Percentiles rank a stretch among this genome's conserved stretches.
Conservation (phyloP, 2,329 filamentous ascomycete genomes). For the Colletotrichum sp. region DNA sequence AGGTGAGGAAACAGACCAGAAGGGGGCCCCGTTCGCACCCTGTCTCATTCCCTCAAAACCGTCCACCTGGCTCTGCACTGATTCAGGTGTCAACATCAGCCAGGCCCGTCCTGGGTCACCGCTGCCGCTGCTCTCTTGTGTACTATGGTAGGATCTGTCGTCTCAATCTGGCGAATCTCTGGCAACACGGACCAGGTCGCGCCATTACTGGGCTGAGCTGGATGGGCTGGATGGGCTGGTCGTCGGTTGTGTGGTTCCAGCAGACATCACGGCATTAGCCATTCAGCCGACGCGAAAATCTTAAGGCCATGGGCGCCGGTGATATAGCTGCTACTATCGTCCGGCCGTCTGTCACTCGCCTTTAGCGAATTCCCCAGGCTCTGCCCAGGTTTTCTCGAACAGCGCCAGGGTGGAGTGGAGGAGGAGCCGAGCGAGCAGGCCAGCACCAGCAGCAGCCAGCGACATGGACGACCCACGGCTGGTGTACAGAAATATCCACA, state of each 20-base stretch:
- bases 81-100: conserved; percentile 12
- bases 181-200: conserved; percentile 28
- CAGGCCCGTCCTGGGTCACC: not conserved
- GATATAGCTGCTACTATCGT: conserved; percentile 34
- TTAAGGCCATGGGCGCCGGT: conserved; percentile 40
- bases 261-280: conserved; percentile 46
- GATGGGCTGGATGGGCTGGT: conserved; percentile 31
- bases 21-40: conserved; percentile 5
- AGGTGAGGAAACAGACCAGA: not conserved
- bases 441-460: not conserved
- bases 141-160: not conserved
- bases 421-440: not conserved
- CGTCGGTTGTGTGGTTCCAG: conserved; percentile 32
- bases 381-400: conserved; percentile 8
- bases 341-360: conserved; percentile 34
- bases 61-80: conserved; percentile 7
- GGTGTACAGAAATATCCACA: conserved; percentile 14
- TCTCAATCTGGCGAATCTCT: conserved; percentile 23
- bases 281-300: conserved; percentile 50
- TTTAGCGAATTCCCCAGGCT: conserved; percentile 27
- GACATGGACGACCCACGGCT: not conserved
- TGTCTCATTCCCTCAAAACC: conserved; percentile 11
- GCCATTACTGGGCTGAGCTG: conserved; percentile 25
- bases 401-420: conserved; percentile 22
- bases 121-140: not conserved